Evolutionary conservation across 192 early-diverging fungal species (phyloP).

Genomic region (Kickxella alabastrina): DNA sequence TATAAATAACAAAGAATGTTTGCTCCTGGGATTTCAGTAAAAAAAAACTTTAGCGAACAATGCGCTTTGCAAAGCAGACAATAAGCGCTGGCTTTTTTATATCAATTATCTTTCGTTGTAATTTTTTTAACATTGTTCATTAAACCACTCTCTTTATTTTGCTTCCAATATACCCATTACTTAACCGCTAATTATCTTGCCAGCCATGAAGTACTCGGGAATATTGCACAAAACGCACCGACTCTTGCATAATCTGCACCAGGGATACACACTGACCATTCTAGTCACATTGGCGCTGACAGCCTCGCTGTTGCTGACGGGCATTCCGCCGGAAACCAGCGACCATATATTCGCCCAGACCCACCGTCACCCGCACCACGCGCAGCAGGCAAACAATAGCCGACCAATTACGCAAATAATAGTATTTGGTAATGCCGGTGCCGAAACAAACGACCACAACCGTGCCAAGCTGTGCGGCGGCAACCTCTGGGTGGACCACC

Average conservation of each 20-base stretch:
- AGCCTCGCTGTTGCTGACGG: slow-evolving; percentile 8
- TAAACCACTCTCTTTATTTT: not conserved
- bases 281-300: not conserved
- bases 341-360: slow-evolving; percentile 15
- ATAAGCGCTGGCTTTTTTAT: too few relatives aligned
- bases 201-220: too few relatives aligned
- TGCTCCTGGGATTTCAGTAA: too few relatives aligned
- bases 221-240: too few relatives aligned
- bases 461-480: slow-evolving; percentile 26
- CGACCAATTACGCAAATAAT: slow-evolving; percentile 16
- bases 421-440: slow-evolving; percentile 18
- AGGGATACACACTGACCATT: not conserved
- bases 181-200: too few relatives aligned
- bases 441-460: slow-evolving; percentile 13
- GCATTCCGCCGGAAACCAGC: not conserved
- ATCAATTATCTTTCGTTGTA: too few relatives aligned
- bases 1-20: too few relatives aligned
- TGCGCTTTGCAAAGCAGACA: too few relatives aligned
- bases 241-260: too few relatives aligned
- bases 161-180: too few relatives aligned
- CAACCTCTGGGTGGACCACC: slow-evolving; percentile 30
- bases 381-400: not conserved
- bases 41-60: too few relatives aligned
- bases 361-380: not conserved
- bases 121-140: not conserved